These are phyloP conservation scores for Apiotrichum veenhuisii DNA, from an alignment of 1,284 basidiomycete species.

Conservation along the genomic window DNA sequence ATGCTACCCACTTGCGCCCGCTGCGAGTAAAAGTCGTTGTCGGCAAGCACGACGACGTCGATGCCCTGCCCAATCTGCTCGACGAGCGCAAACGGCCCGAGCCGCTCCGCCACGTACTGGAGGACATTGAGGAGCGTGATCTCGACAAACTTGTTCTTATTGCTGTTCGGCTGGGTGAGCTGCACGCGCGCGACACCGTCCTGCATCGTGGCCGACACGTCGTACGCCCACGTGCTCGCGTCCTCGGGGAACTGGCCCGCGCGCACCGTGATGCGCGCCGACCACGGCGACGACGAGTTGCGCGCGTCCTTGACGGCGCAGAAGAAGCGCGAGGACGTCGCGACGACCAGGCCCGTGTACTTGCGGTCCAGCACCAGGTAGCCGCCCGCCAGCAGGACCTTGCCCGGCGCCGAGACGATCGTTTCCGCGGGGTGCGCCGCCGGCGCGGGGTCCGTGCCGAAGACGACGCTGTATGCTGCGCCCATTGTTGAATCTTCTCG, in stretches of 20 bases:
- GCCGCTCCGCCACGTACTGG: conserved; percentile 60
- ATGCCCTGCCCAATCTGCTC: conserved; percentile 42
- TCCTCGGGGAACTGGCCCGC: conserved; percentile 87
- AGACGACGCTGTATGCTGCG: conserved; percentile 2
- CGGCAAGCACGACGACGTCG: conserved; percentile 77
- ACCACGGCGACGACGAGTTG: background rate
- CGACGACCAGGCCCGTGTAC: conserved; percentile 79
- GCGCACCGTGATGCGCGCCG: conserved; percentile 60
- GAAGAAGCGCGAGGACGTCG: conserved; percentile 91
- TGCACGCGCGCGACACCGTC: conserved; percentile 9
- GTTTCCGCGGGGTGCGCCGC: conserved; percentile 25
- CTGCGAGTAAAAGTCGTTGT: conserved; percentile 98
- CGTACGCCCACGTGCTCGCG: conserved; percentile 65
- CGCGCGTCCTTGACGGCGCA: conserved; percentile 51
- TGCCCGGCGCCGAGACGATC: conserved; percentile 86
- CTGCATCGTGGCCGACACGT: conserved; percentile 40
- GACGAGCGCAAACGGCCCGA: conserved; percentile 54
- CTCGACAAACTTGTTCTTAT: conserved; percentile 84
- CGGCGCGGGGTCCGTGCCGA: background rate
- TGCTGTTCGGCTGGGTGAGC: background rate
- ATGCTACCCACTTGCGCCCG: conserved; percentile 63
- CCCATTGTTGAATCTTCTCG: background rate
- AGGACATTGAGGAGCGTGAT: conserved; percentile 77
- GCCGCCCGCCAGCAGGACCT: conserved; percentile 89
- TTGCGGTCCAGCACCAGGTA: conserved; percentile 85